These are phyloP conservation scores for Areca catechu DNA, from an alignment of 176 grass and related monocot species.

Conservation along the genomic window DNA sequence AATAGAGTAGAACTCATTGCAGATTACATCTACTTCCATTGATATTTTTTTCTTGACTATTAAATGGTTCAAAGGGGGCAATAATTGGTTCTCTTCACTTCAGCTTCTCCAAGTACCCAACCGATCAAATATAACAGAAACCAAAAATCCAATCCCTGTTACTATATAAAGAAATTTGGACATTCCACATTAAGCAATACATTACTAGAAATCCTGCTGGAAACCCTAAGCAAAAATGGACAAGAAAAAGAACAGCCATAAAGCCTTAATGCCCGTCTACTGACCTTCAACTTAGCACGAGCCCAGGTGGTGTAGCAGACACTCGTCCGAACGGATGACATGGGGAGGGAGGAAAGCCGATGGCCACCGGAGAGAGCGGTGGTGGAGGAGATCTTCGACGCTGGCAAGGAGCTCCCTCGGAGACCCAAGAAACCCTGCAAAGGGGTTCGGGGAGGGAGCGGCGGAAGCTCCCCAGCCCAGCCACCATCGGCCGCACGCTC, in stretches of 20 bases:
- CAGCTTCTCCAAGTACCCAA: too few species aligned
- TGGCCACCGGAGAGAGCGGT: conserved; percentile 14
- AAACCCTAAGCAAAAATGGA: neutral
- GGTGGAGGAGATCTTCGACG: conserved; percentile 5
- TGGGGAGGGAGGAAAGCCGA: neutral
- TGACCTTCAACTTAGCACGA: conserved; percentile 44
- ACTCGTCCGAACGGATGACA: neutral
- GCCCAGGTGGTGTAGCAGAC: conserved; percentile 46
- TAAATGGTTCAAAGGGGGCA: too few species aligned
- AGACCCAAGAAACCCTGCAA: too few species aligned
- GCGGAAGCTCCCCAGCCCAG: conserved; percentile 4
- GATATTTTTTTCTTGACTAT: too few species aligned
- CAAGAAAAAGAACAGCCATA: neutral
- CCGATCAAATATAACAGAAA: too few species aligned
- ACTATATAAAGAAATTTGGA: too few species aligned
- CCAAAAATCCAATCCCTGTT: too few species aligned
- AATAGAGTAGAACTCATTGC: too few species aligned
- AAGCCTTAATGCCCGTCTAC: neutral
- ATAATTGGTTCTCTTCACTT: too few species aligned
- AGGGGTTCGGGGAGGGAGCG: too few species aligned
- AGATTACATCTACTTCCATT: too few species aligned
- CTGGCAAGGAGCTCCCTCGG: too few species aligned
- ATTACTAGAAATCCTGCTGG: neutral
- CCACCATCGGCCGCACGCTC: conserved; percentile 24
- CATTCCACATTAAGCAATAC: neutral